phyloP scores from a whole-genome alignment of 2,329 filamentous ascomycete genomes.

The Epichloe sp. region DNA sequence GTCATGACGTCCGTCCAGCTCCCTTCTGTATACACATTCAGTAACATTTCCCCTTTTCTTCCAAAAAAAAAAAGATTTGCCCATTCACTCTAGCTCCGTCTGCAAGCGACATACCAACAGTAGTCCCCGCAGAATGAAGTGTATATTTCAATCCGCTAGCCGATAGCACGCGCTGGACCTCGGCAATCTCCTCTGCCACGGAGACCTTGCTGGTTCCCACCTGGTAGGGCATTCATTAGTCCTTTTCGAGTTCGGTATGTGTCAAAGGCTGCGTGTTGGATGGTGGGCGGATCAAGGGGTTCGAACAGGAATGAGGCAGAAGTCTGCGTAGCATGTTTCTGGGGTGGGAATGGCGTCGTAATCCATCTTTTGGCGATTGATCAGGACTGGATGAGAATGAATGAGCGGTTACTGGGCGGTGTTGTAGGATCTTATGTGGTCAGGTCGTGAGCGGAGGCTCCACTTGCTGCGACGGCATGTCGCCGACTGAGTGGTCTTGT shows the following conservation, averaged over 20 bases:
- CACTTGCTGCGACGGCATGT: too few relatives aligned
- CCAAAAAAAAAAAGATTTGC: background rate
- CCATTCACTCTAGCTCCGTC: too few relatives aligned
- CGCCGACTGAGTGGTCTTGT: too few relatives aligned
- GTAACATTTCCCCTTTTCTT: too few relatives aligned
- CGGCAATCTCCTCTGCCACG: slow-evolving; percentile 72
- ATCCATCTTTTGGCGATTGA: slow-evolving; percentile 19
- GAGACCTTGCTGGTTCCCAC: slow-evolving; percentile 68
- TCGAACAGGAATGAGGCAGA: slow-evolving; percentile 74
- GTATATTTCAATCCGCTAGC: slow-evolving; percentile 68
- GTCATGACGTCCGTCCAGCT: slow-evolving; percentile 80
- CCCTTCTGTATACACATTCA: slow-evolving; percentile 48
- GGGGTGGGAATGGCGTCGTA: slow-evolving; percentile 50
- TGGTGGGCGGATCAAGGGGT: background rate
- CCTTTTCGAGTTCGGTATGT: background rate
- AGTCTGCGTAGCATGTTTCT: slow-evolving; percentile 68
- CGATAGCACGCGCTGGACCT: slow-evolving; percentile 74
- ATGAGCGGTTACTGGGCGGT: too few relatives aligned
- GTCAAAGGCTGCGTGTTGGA: too few relatives aligned
- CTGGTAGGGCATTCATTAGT: slow-evolving; percentile 23
- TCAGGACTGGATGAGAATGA: background rate
- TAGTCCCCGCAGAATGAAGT: slow-evolving; percentile 92
- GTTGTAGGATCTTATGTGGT: too few relatives aligned
- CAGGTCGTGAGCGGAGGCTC: too few relatives aligned
- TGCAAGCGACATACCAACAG: slow-evolving; percentile 48